Evolutionary conservation across 2,329 filamentous ascomycete genomes (phyloP).

Genomic region (Chrysosphaeria jannelii): DNA sequence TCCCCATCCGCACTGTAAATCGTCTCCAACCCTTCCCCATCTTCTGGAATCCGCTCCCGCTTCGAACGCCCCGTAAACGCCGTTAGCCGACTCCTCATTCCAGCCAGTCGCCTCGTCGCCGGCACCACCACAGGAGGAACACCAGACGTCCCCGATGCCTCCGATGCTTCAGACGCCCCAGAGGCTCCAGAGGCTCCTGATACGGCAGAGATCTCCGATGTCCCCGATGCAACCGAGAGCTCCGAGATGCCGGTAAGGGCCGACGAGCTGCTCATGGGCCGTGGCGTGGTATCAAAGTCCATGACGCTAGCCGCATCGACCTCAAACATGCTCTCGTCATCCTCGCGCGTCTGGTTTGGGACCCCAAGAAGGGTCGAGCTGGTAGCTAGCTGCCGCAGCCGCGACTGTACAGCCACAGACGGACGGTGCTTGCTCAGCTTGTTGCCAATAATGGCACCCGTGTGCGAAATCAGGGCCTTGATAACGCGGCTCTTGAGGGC

Average conservation of each 20-base stretch:
- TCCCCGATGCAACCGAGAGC: not conserved
- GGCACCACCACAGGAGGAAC: slow-evolving; percentile 22
- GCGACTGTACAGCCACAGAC: slow-evolving; percentile 45
- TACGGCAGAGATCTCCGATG: too few species aligned
- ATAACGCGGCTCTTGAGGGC: slow-evolving; percentile 86
- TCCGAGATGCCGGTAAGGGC: not conserved
- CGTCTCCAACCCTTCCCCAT: too few species aligned
- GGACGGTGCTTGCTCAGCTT: slow-evolving; percentile 81
- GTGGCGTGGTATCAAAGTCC: too few species aligned
- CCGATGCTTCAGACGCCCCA: too few species aligned
- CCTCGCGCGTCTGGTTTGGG: not conserved
- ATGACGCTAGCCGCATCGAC: too few species aligned
- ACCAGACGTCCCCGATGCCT: slow-evolving; percentile 23
- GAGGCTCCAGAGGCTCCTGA: too few species aligned
- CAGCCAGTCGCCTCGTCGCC: too few species aligned
- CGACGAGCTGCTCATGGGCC: not conserved
- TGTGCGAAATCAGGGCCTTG: slow-evolving; percentile 77
- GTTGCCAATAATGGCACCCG: slow-evolving; percentile 88
- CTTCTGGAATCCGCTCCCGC: too few species aligned
- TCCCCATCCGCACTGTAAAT: too few species aligned
- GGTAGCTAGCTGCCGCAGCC: slow-evolving; percentile 59
- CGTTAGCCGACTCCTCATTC: too few species aligned
- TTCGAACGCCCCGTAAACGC: too few species aligned
- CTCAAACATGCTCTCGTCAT: not conserved
- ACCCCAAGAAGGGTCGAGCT: slow-evolving; percentile 34